Evolutionary conservation across 176 grass and related monocot species (phyloP), one percentile per base, ranked within the genome.

Genomic region (Tuctoria greenei): DNA sequence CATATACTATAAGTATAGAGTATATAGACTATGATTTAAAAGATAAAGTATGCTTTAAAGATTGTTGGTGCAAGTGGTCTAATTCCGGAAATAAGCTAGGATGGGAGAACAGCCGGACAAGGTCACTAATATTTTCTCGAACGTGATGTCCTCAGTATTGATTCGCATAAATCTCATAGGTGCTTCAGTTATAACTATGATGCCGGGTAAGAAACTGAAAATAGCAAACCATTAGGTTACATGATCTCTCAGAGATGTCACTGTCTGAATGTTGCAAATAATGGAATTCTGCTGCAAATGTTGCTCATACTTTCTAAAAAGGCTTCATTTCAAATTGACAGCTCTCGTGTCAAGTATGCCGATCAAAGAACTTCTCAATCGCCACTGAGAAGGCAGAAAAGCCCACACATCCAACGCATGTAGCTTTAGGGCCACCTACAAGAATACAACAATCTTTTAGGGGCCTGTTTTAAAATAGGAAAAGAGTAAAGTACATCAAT

Each of bases 331-430:
- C 5, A 63, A 46, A 79, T 55, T 47, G 71, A 50, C 47, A 52
- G 47, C 47, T 20, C 16, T 51, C 17, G 28, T 82, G 91, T 93
- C 81, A 99, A 26, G 69, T 76, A 79, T 99, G 89, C 23, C 89
- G 81, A 44, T 98, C 95, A 25, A 99, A 71, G 79, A 99, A 90
- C 89, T 95, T 99, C 80, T 99, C 95, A 49, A 99, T 95, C 50
- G 57, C 44, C 35, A 95, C 91, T 9, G 95, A 99, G 80, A 99
- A 99, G 27, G 95, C 83, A 60, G 91, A 87, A 88, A 99, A 99
- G 66, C 95, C 95, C 20, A 79, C 95, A 71, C 95, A 95, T 50
- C 95, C 95, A 47, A 51, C 45, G 84, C 95, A 99, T 71, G 92
- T 82, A 47, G 86, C 91, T 86, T 93, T 89, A 40, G 91, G 91